Base-by-base conservation (phyloP, 192 early-diverging fungal species). In the Linnemannia exigua region DNA sequence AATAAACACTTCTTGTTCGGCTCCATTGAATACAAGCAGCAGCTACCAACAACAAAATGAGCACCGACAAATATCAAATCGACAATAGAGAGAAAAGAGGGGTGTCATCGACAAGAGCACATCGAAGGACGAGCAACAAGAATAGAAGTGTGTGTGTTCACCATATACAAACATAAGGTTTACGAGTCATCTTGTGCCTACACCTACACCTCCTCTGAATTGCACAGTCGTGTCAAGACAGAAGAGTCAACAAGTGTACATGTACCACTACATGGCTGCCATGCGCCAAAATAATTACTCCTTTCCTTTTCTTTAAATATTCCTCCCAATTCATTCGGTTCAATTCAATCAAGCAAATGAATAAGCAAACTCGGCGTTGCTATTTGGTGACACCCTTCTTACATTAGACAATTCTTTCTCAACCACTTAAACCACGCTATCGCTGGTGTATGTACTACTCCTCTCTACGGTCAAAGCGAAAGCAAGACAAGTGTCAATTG, bases 101-200 rank as follows among this genome's bases (percentile, higher is more conserved):
- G 58, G 58, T 63, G 58, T 63, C 58, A 63, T 63, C 25, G 58
- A 63, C 58, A 25, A 63, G 58, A 63, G 58, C 58, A 25, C 58
- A 63, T 44, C 12, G 15, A 31, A 33, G 25, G 12, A 52, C 7
- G 31, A 12, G 19, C 5, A 3, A 50, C 52, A 63, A 31, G 58
- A 63, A 63, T 63, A 63, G 25, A 44, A 44, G 41, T 44, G 41
- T 9, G 9, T 6, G 41, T 44, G 41, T 44, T 3, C 41, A 44
- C 41, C 41, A 44, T 44, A 44, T 44, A 44, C 41, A 44, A 44
- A 44, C 41, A 63, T 25, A 63, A 63, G 28, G 58, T 63, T 63
- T 63, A 31, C 58, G 58, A 63, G 58, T 63, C 58, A 63, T 63
- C 58, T 2, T 63, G 15, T 31, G 28, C 14, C 25, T 50, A 17